Percentiles rank a stretch among this genome's conserved stretches.
phyloP scores from a whole-genome alignment of 495 filamentous ascomycete species.

The Evansstolkia leycettana region DNA sequence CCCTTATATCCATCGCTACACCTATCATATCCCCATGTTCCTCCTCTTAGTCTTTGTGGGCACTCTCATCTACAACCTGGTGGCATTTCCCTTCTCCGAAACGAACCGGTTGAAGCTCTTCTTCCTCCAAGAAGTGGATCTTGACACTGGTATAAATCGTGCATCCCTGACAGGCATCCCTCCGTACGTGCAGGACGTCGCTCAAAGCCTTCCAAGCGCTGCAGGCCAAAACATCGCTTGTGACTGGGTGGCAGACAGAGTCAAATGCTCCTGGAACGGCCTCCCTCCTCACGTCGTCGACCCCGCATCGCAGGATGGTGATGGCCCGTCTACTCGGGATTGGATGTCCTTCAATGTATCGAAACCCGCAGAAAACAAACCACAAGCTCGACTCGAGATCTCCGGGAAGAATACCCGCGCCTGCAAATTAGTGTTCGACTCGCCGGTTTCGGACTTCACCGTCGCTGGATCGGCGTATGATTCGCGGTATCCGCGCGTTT shows the following conservation, averaged over 20 bases:
- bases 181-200: conserved; percentile 54
- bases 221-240: conserved; percentile 48
- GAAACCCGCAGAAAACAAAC: conserved; percentile 17
- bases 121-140: conserved; percentile 72
- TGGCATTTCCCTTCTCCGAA: conserved; percentile 78
- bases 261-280: conserved; percentile 63
- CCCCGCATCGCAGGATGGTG: conserved; percentile 10
- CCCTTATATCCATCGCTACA: conserved; percentile 80
- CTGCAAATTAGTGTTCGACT: conserved; percentile 54
- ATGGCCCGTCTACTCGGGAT: conserved; percentile 22
- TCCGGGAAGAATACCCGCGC: conserved; percentile 54
- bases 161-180: conserved; percentile 62
- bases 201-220: conserved; percentile 59
- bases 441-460: conserved; percentile 46
- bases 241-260: conserved; percentile 20
- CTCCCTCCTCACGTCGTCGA: conserved; percentile 45
- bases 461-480: conserved; percentile 45
- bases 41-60: conserved; percentile 60
- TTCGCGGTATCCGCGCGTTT: conserved; percentile 44
- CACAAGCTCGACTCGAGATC: conserved; percentile 43
- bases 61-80: conserved; percentile 77
- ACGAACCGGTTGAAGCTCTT: conserved; percentile 71
- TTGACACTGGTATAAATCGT: conserved; percentile 55
- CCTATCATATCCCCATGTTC: conserved; percentile 68
- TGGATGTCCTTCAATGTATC: conserved; percentile 56